Conservation (phyloP, 2,329 filamentous ascomycete genomes). For the Cytospora piceicola region DNA sequence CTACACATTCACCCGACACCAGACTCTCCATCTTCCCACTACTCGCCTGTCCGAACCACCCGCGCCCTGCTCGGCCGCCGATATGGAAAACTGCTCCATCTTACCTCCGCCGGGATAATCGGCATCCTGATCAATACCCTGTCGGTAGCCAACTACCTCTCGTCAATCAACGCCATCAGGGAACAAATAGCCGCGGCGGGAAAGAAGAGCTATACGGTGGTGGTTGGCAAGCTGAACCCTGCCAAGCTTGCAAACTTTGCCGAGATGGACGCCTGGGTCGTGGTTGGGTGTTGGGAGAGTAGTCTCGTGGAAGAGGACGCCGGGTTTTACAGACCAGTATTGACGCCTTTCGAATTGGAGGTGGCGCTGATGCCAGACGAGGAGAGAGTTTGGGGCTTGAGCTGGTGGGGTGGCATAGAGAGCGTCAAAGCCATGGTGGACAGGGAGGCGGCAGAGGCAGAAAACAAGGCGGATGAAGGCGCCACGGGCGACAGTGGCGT, state of each 20-base stretch:
- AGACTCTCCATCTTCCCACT: conserved; percentile 50
- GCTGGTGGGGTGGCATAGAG: conserved; percentile 89
- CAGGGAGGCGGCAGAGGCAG: conserved; percentile 34
- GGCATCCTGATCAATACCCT: conserved; percentile 97
- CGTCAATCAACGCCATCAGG: conserved; percentile 75
- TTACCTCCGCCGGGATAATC: conserved; percentile 81
- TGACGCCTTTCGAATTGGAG: conserved; percentile 93
- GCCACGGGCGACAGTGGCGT: conserved; percentile 28
- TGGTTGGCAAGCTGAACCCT: conserved; percentile 94
- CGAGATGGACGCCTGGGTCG: conserved; percentile 95
- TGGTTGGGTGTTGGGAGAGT: conserved; percentile 98
- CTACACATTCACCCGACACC: conserved; percentile 76
- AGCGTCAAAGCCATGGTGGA: conserved; percentile 56
- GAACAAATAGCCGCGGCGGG: conserved; percentile 74
- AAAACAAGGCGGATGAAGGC: conserved; percentile 32
- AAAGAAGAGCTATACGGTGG: conserved; percentile 95
- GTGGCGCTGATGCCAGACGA: conserved; percentile 76
- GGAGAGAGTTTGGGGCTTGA: conserved; percentile 80
- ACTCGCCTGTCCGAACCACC: conserved; percentile 53
- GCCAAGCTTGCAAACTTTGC: conserved; percentile 96
- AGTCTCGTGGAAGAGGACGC: conserved; percentile 81
- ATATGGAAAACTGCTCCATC: conserved; percentile 81
- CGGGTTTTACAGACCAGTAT: conserved; percentile 84
- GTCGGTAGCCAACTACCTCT: conserved; percentile 86
- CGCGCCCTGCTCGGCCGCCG: conserved; percentile 72